A percentile compares a stretch with the other conserved stretches of the same genome.
Conservation (phyloP, 2,329 filamentous ascomycete species). For the Penicillium sp. region DNA sequence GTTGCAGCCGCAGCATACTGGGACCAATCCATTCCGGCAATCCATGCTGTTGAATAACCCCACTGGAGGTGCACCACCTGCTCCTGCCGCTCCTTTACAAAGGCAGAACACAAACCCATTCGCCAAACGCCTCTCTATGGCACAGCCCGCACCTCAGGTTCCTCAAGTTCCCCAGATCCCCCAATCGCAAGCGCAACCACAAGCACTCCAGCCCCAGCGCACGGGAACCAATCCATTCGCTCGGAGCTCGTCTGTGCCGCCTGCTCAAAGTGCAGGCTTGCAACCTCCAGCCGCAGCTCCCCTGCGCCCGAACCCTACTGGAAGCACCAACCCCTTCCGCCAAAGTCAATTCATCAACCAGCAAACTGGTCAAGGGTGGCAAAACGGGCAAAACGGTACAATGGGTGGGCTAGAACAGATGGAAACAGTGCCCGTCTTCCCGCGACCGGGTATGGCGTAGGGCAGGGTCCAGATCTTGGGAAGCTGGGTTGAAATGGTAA, state of each 20-base stretch:
- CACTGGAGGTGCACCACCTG: conserved; percentile 49
- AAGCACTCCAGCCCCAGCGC: conserved; percentile 56
- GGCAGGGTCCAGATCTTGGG: background rate
- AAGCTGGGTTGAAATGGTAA: background rate
- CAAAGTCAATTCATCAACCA: conserved; percentile 90
- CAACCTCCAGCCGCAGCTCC: conserved; percentile 42
- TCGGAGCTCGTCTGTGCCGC: conserved; percentile 51
- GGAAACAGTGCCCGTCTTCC: conserved; percentile 81
- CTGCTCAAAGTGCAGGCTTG: conserved; percentile 36
- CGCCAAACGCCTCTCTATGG: conserved; percentile 59
- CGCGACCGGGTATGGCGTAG: conserved; percentile 64
- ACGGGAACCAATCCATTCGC: conserved; percentile 75
- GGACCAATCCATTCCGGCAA: conserved; percentile 89
- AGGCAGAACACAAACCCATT: conserved; percentile 85
- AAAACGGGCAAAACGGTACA: conserved; percentile 71
- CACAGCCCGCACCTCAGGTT: conserved; percentile 35
- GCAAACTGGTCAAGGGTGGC: conserved; percentile 84
- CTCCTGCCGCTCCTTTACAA: conserved; percentile 48
- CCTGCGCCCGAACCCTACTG: conserved; percentile 75
- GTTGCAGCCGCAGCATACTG: conserved; percentile 43
- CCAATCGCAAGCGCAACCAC: conserved; percentile 33
- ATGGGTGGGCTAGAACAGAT: conserved; percentile 75
- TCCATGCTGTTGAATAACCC: conserved; percentile 68
- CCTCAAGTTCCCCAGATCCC: conserved; percentile 43
- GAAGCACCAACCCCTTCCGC: conserved; percentile 91